These are phyloP conservation scores for Gossypium trilobum DNA, from an alignment of 441 rosid genomes.

Conservation along the genomic window DNA sequence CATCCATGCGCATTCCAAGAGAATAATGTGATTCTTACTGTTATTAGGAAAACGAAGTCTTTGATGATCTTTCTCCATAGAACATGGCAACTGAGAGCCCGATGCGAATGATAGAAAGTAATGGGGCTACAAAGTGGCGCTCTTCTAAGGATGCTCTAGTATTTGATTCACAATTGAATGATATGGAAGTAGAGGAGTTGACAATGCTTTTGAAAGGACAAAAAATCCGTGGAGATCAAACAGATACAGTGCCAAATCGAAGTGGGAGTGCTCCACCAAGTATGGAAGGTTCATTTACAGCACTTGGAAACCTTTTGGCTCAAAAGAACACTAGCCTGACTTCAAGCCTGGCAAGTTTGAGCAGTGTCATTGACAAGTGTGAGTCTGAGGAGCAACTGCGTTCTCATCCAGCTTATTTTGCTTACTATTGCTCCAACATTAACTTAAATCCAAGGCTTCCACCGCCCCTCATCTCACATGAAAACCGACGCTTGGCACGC, in stretches of 20 bases:
- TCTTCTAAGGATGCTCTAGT: conserved; percentile 43
- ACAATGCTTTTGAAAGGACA: conserved; percentile 56
- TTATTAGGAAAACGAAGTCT: background rate
- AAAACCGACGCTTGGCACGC: conserved; percentile 46
- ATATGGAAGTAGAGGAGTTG: conserved; percentile 64
- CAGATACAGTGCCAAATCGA: conserved; percentile 48
- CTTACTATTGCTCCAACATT: conserved; percentile 50
- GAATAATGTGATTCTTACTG: conserved; percentile 14
- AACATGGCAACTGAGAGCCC: conserved; percentile 77
- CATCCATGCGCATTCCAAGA: conserved; percentile 12
- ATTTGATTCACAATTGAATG: conserved; percentile 46
- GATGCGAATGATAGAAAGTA: conserved; percentile 61
- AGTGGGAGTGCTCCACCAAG: conserved; percentile 95
- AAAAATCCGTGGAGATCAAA: conserved; percentile 36
- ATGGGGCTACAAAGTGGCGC: conserved; percentile 48
- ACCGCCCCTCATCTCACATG: conserved; percentile 53
- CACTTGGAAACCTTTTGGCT: conserved; percentile 57
- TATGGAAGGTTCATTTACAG: conserved; percentile 87
- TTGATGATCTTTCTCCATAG: background rate
- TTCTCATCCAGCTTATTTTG: conserved; percentile 49
- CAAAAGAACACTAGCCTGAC: conserved; percentile 40
- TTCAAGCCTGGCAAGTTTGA: conserved; percentile 46
- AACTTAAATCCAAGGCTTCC: conserved; percentile 67
- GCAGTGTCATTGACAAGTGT: conserved; percentile 34
- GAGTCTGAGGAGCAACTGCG: conserved; percentile 51